Conservation (phyloP, 805 yeast genomes). For the Candida endomychidarum region DNA sequence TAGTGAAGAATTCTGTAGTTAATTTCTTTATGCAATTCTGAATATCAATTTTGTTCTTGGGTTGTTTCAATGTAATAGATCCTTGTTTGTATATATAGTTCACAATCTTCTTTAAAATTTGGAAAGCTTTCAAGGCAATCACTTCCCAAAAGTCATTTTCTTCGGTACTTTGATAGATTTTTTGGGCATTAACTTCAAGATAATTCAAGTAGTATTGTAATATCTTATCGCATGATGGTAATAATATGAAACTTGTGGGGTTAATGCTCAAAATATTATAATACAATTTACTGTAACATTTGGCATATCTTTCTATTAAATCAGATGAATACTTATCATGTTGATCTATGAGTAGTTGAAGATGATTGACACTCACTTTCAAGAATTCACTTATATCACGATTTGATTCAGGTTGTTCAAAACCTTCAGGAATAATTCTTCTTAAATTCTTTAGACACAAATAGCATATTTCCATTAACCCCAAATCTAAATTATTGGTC, state of each 20-base stretch:
- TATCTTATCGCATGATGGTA: constrained; percentile 63
- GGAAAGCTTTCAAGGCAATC: constrained; percentile 63
- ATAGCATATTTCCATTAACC: constrained; percentile 73
- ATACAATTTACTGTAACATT: constrained; percentile 74
- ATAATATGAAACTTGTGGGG: constrained; percentile 68
- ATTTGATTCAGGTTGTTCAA: constrained; percentile 64
- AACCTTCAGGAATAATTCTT: constrained; percentile 74
- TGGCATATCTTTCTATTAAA: constrained; percentile 66
- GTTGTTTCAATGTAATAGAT: constrained; percentile 62
- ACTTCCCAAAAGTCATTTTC: constrained; percentile 73
- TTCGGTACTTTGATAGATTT: constrained; percentile 57
- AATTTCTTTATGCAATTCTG: constrained; percentile 54
- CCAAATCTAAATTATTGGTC: constrained; percentile 51
- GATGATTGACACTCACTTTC: constrained; percentile 54
- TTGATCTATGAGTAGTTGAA: constrained; percentile 53
- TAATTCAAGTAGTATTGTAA: constrained; percentile 59
- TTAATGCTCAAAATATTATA: constrained; percentile 56
- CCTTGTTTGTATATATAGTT: constrained; percentile 65
- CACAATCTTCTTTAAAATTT: constrained; percentile 63
- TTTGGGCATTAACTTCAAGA: constrained; percentile 63
- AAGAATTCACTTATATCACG: constrained; percentile 61
- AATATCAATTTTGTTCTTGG: constrained; percentile 64
- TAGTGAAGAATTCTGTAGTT: constrained; percentile 56
- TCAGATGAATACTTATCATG: constrained; percentile 52
- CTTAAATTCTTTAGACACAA: constrained; percentile 72